Evolutionary conservation across 768 basidiomycete genomes (phyloP).

Genomic region (Suillus subalutaceus): DNA sequence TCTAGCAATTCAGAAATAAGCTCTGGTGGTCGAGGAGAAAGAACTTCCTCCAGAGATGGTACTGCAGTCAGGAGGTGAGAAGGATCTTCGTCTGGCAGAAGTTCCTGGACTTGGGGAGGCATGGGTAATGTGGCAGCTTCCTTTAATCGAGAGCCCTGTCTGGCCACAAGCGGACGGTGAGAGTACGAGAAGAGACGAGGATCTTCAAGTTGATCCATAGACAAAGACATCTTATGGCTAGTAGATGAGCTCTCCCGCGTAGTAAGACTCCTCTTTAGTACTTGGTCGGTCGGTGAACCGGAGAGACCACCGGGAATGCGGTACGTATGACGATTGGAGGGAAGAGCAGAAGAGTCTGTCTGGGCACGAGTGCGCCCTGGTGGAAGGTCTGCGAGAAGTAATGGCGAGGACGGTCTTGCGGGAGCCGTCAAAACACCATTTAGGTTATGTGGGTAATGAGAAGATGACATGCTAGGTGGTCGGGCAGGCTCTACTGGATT

Average conservation of each 20-base stretch:
- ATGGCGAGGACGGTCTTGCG: slow-evolving; percentile 14
- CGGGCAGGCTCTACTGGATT: slow-evolving; percentile 1
- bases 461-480: slow-evolving; percentile 1
- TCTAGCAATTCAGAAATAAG: slow-evolving; percentile 62
- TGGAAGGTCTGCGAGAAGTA: slow-evolving; percentile 1
- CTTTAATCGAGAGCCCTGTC: slow-evolving; percentile 14
- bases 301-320: slow-evolving; percentile 16
- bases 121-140: slow-evolving; percentile 10
- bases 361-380: slow-evolving; percentile 27
- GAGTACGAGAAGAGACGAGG: slow-evolving; percentile 2
- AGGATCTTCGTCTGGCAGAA: background rate
- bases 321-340: slow-evolving; percentile 13
- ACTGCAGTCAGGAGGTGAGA: background rate
- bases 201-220: background rate
- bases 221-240: slow-evolving; percentile 7
- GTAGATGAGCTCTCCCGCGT: slow-evolving; percentile 11
- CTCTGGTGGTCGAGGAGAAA: slow-evolving; percentile 58
- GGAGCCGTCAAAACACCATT: slow-evolving; percentile 4
- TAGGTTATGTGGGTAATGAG: slow-evolving; percentile 5
- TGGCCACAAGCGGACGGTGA: slow-evolving; percentile 1
- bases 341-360: slow-evolving; percentile 21
- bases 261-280: slow-evolving; percentile 26
- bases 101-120: slow-evolving; percentile 13
- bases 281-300: slow-evolving; percentile 13
- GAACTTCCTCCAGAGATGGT: slow-evolving; percentile 44